phyloP scores from a whole-genome alignment of 805 yeast genomes.

The Cyberlindnera mississippiensis region DNA sequence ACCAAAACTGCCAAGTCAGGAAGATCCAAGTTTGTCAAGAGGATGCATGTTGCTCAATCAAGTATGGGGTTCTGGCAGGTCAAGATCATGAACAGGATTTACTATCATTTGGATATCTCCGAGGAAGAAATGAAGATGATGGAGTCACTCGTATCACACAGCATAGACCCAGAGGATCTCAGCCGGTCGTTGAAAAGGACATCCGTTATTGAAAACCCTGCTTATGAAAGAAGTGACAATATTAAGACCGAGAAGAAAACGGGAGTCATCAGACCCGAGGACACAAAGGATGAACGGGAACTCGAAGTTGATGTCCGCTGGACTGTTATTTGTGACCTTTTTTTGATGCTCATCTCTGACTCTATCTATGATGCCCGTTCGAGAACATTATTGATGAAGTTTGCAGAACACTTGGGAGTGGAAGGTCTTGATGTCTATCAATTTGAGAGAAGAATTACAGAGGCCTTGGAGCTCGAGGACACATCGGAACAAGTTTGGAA shows the following conservation, averaged over 20 bases:
- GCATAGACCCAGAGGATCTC: constrained; percentile 71
- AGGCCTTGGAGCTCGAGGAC: constrained; percentile 85
- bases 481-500: constrained; percentile 75
- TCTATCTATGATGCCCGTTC: constrained; percentile 90
- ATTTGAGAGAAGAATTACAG: constrained; percentile 88
- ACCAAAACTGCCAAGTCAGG: constrained; percentile 43
- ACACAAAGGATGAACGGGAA: constrained; percentile 28
- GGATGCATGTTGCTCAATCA: constrained; percentile 64
- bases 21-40: constrained; percentile 46
- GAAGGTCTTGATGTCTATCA: constrained; percentile 69
- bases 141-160: constrained; percentile 79
- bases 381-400: constrained; percentile 65
- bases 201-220: constrained; percentile 50
- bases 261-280: constrained; percentile 14
- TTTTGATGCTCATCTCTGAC: constrained; percentile 72
- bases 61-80: constrained; percentile 84
- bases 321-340: constrained; percentile 91
- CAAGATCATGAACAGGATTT: constrained; percentile 63
- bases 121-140: constrained; percentile 85
- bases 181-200: constrained; percentile 54
- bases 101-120: constrained; percentile 72
- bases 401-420: constrained; percentile 61
- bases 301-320: constrained; percentile 78
- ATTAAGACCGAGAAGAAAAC: constrained; percentile 6
- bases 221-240: constrained; percentile 24